Evolutionary conservation across 2,329 filamentous ascomycete species (phyloP).

Genomic region (Dactylellina drechsleri): DNA sequence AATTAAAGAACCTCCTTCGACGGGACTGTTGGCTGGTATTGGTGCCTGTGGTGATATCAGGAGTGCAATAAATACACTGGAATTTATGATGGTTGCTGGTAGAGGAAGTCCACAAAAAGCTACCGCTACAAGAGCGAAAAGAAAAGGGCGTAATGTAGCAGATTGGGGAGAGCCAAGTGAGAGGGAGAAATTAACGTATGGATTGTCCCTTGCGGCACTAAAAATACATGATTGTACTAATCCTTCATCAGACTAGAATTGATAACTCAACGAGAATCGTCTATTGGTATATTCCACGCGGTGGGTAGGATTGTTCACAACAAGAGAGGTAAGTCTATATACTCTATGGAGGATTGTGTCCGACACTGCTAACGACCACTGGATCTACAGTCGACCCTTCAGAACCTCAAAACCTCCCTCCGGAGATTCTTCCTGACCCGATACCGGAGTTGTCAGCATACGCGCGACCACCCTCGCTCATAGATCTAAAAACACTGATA

Average conservation of each 20-base stretch:
- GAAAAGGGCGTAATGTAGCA: slow-evolving; percentile 69
- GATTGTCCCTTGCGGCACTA: slow-evolving; percentile 70
- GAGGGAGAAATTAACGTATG: slow-evolving; percentile 78
- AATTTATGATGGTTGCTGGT: slow-evolving; percentile 72
- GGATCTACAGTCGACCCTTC: slow-evolving; percentile 23
- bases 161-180: slow-evolving; percentile 74
- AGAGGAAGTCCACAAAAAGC: slow-evolving; percentile 42
- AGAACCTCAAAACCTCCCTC: slow-evolving; percentile 26
- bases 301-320: slow-evolving; percentile 97
- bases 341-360: not conserved
- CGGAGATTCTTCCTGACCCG: slow-evolving; percentile 44
- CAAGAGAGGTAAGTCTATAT: slow-evolving; percentile 65
- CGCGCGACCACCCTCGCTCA: slow-evolving; percentile 50
- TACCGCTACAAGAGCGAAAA: slow-evolving; percentile 70
- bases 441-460: slow-evolving; percentile 21
- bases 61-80: slow-evolving; percentile 88
- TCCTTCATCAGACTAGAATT: slow-evolving; percentile 33
- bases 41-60: slow-evolving; percentile 91
- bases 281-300: slow-evolving; percentile 92
- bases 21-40: slow-evolving; percentile 62
- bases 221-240: slow-evolving; percentile 16
- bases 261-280: slow-evolving; percentile 73
- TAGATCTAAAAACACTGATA: slow-evolving; percentile 73
- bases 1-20: slow-evolving; percentile 32
- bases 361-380: slow-evolving; percentile 3